A percentile compares a stretch with the other conserved stretches of the same genome.
These are phyloP conservation scores for Cyclotella choctawhatcheeana DNA, from an alignment of 108 stramenopile genomes.

Conservation along the genomic window DNA sequence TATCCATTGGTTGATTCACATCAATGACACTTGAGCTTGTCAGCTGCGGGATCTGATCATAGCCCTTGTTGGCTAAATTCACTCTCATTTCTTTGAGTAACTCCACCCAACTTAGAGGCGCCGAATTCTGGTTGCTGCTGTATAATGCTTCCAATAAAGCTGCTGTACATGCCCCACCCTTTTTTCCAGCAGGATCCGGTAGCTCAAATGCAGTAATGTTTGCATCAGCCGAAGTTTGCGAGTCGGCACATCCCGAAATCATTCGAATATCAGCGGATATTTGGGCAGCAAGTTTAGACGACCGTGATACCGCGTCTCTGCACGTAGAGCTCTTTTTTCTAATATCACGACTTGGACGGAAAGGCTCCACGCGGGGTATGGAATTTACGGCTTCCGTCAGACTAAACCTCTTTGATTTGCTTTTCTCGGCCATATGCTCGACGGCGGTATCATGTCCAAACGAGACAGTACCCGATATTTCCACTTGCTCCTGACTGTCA, in stretches of 20 bases:
- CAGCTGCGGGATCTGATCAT: constrained; percentile 49
- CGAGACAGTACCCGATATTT: not conserved
- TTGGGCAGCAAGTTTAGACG: not conserved
- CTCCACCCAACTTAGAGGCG: constrained; percentile 64
- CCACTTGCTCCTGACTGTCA: constrained; percentile 23
- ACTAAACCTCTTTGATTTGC: not conserved
- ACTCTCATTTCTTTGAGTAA: constrained; percentile 60
- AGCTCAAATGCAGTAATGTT: constrained; percentile 58
- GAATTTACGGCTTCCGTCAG: not conserved
- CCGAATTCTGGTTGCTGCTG: constrained; percentile 10
- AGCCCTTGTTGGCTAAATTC: constrained; percentile 39
- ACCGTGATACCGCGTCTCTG: not conserved
- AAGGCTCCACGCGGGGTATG: not conserved
- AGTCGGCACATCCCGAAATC: constrained; percentile 46
- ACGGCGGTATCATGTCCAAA: constrained; percentile 4
- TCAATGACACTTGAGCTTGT: constrained; percentile 51
- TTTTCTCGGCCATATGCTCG: not conserved
- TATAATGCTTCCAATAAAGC: constrained; percentile 71
- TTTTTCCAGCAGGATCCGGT: constrained; percentile 71
- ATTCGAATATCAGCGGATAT: constrained; percentile 21
- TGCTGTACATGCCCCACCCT: constrained; percentile 93
- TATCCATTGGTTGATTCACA: constrained; percentile 18
- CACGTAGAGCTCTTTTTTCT: not conserved
- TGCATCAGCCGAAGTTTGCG: constrained; percentile 38
- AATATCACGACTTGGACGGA: constrained; percentile 2